A percentile compares a stretch with the other conserved stretches of the same genome.
These are phyloP conservation scores for Jatropha curcas DNA, from an alignment of 345 rosid genomes.

Conservation along the genomic window DNA sequence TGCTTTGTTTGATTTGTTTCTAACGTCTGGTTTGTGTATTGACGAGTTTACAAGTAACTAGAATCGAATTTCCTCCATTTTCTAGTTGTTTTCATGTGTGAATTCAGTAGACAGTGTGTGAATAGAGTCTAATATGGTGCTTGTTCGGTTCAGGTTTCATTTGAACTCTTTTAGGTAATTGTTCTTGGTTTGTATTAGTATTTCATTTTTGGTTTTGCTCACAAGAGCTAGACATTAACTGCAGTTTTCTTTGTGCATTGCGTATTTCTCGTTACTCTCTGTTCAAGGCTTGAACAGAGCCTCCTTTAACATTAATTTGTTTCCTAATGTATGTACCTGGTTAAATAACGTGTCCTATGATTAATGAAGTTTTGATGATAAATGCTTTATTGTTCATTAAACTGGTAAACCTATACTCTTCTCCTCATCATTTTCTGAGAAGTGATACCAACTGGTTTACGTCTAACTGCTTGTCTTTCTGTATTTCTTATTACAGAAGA, in stretches of 20 bases:
- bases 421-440: background rate
- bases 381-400: background rate
- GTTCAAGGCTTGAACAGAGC: background rate
- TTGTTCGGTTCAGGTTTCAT: slow-evolving; percentile 16
- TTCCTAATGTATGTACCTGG: background rate
- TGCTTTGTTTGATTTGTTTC: slow-evolving; percentile 31
- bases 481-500: background rate
- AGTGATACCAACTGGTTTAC: too few species aligned
- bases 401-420: background rate
- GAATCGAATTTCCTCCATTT: slow-evolving; percentile 11
- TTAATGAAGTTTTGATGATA: background rate
- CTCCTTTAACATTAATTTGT: background rate
- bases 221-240: background rate
- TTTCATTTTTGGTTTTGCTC: slow-evolving; percentile 5
- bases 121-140: background rate
- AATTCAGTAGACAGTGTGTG: slow-evolving; percentile 16
- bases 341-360: background rate
- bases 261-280: background rate
- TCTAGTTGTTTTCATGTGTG: background rate
- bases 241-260: background rate
- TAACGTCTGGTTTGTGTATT: slow-evolving; percentile 13
- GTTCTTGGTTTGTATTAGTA: slow-evolving; percentile 2
- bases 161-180: slow-evolving; percentile 20
- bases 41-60: slow-evolving; percentile 16
- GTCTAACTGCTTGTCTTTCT: background rate